phyloP scores from a whole-genome alignment of 805 yeast genomes.

The Candida quercuum region DNA sequence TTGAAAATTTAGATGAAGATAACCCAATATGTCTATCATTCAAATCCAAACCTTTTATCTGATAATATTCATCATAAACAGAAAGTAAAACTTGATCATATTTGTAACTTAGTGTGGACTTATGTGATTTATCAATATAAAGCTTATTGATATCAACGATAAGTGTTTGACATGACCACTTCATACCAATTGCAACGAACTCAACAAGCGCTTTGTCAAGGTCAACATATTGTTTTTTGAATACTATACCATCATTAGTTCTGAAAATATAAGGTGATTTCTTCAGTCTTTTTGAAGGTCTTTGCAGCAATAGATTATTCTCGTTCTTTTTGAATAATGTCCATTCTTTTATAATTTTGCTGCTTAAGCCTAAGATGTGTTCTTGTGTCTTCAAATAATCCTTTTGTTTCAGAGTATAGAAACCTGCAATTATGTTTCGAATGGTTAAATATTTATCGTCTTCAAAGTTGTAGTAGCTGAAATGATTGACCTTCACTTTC shows the following conservation, averaged over 20 bases:
- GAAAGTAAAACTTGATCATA: slow-evolving; percentile 12
- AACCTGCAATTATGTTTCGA: slow-evolving; percentile 20
- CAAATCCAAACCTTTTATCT: slow-evolving; percentile 12
- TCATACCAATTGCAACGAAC: slow-evolving; percentile 19
- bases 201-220: slow-evolving; percentile 10
- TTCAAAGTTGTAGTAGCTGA: slow-evolving; percentile 19
- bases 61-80: slow-evolving; percentile 23
- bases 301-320: not conserved
- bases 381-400: slow-evolving; percentile 1
- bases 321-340: slow-evolving; percentile 7
- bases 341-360: slow-evolving; percentile 20
- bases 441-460: slow-evolving; percentile 13
- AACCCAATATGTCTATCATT: slow-evolving; percentile 13
- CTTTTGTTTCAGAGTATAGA: slow-evolving; percentile 13
- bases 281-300: slow-evolving; percentile 7
- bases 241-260: slow-evolving; percentile 15
- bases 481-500: slow-evolving; percentile 22
- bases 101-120: not conserved
- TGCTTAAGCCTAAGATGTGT: slow-evolving; percentile 10
- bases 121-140: slow-evolving; percentile 11
- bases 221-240: slow-evolving; percentile 16
- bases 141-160: slow-evolving; percentile 16
- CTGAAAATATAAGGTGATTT: slow-evolving; percentile 13
- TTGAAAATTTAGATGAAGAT: slow-evolving; percentile 5
- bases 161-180: slow-evolving; percentile 25